Conservation (phyloP, 1,284 basidiomycete genomes). For the Cryptococcus sp. region DNA sequence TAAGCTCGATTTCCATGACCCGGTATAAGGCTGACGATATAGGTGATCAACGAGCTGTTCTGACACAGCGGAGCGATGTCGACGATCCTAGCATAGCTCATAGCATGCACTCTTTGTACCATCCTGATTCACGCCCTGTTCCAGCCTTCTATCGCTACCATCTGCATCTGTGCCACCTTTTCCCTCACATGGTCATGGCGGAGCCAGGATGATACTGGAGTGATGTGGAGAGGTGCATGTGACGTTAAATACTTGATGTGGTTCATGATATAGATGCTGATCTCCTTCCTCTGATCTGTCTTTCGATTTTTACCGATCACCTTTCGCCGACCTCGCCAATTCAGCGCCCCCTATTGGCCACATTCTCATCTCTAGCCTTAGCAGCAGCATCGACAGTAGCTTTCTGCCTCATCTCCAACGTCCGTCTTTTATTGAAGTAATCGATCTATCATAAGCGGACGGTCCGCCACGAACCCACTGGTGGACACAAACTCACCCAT, state of each 20-base stretch:
- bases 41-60: no score
- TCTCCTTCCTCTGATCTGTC: not conserved
- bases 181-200: no score
- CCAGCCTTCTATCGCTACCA: no score
- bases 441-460: conserved; percentile 39
- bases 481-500: conserved; percentile 43
- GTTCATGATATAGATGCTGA: not conserved
- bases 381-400: conserved; percentile 44
- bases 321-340: not conserved
- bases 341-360: conserved; percentile 9
- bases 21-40: no score
- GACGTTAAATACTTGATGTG: not conserved
- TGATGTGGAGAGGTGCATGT: not conserved
- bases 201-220: not conserved
- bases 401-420: conserved; percentile 45
- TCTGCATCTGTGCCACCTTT: no score
- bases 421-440: conserved; percentile 51
- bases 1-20: not conserved
- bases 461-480: not conserved
- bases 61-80: no score
- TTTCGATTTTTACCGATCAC: not conserved
- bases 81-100: no score
- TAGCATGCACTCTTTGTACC: no score
- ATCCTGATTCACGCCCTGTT: no score
- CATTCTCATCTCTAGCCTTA: conserved; percentile 23